Evolutionary conservation across 1,284 basidiomycete genomes (phyloP).

Genomic region (Anthracocystis setariae): DNA sequence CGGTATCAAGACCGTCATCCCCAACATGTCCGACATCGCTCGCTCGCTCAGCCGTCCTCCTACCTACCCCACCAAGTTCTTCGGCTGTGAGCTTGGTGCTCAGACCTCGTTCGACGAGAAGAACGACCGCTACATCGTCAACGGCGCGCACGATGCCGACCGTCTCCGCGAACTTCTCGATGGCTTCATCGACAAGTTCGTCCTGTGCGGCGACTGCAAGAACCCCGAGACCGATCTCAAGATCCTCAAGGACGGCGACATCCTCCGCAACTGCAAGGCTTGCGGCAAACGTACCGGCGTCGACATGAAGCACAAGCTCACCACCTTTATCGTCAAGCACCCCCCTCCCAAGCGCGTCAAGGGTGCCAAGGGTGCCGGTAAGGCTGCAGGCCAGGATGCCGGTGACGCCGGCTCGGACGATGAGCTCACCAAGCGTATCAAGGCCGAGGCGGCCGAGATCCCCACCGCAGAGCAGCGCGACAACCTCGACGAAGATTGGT

Average conservation of each 20-base stretch:
- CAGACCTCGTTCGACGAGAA: slow-evolving; percentile 96
- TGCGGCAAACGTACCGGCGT: slow-evolving; percentile 91
- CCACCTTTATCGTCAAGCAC: slow-evolving; percentile 96
- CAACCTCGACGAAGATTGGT: slow-evolving; percentile 78
- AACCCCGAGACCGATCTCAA: slow-evolving; percentile 98
- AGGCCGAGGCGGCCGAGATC: slow-evolving; percentile 69
- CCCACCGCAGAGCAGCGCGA: slow-evolving; percentile 71
- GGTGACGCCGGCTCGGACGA: slow-evolving; percentile 68
- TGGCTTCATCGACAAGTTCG: slow-evolving; percentile 93
- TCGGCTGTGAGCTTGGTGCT: slow-evolving; percentile 97
- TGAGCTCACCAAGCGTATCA: slow-evolving; percentile 71
- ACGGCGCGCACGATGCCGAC: slow-evolving; percentile 91
- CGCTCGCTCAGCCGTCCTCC: slow-evolving; percentile 94
- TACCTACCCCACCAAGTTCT: slow-evolving; percentile 97
- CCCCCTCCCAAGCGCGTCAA: slow-evolving; percentile 78
- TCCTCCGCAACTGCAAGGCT: slow-evolving; percentile 97
- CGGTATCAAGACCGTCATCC: slow-evolving; percentile 87
- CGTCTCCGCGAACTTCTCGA: slow-evolving; percentile 96
- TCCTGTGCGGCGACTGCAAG: slow-evolving; percentile 96
- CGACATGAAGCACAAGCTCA: slow-evolving; percentile 97
- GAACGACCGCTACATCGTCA: slow-evolving; percentile 97
- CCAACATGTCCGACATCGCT: slow-evolving; percentile 97
- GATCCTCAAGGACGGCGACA: slow-evolving; percentile 84
- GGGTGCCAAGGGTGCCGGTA: slow-evolving; percentile 66
- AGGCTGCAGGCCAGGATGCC: slow-evolving; percentile 74